Conservation (phyloP, 768 basidiomycete genomes). For the Mycena vitilis region DNA sequence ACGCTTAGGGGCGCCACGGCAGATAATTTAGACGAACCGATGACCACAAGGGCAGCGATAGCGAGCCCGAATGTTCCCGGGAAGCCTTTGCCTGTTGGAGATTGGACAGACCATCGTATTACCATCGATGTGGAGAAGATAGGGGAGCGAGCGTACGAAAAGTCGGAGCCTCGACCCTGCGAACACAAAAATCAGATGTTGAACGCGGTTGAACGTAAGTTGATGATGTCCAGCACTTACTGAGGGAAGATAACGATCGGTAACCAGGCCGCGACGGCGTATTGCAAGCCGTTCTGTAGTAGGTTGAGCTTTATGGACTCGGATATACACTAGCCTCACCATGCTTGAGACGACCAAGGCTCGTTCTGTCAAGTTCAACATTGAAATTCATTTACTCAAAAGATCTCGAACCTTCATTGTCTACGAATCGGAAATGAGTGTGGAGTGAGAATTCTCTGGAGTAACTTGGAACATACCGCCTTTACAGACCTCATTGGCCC, state of each 20-base stretch:
- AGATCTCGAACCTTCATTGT: constrained; percentile 37
- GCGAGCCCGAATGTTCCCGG: constrained; percentile 42
- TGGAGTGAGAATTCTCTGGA: background rate
- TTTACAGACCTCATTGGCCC: constrained; percentile 41
- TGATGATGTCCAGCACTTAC: constrained; percentile 20
- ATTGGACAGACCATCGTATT: background rate
- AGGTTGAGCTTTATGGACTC: background rate
- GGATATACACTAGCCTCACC: constrained; percentile 5
- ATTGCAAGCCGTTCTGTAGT: constrained; percentile 39
- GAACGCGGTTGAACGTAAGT: background rate
- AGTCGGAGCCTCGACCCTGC: constrained; percentile 28
- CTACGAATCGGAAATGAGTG: constrained; percentile 2
- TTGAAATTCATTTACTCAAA: background rate
- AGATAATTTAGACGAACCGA: constrained; percentile 25
- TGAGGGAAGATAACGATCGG: constrained; percentile 45
- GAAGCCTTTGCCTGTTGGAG: constrained; percentile 38
- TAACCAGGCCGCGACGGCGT: constrained; percentile 42
- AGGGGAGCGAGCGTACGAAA: constrained; percentile 23
- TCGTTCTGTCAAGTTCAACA: constrained; percentile 30
- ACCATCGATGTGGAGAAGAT: background rate
- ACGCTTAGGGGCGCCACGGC: background rate
- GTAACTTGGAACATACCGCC: constrained; percentile 17
- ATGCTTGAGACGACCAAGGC: constrained; percentile 41
- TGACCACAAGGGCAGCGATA: constrained; percentile 39
- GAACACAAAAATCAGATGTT: background rate